Conservation (phyloP, 495 filamentous ascomycete species). For the Sporormia fimetaria region DNA sequence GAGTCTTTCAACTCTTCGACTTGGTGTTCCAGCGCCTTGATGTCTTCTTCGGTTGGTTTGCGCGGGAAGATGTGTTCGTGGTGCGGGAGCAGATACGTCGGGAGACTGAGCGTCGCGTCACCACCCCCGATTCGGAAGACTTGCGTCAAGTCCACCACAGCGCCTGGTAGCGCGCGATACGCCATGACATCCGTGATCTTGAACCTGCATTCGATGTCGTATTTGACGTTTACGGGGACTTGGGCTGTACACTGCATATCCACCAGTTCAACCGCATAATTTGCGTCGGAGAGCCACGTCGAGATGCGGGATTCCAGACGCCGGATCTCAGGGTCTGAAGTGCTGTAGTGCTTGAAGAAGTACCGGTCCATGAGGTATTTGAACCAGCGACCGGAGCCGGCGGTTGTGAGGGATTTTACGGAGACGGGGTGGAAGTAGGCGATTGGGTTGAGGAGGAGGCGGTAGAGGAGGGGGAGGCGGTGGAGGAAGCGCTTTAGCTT, state of each 20-base stretch:
- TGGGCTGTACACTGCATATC: constrained; percentile 25
- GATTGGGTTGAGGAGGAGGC: constrained; percentile 27
- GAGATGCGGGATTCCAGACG: constrained; percentile 27
- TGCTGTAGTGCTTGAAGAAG: constrained; percentile 31
- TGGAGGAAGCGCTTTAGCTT: constrained; percentile 29
- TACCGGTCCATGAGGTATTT: constrained; percentile 27
- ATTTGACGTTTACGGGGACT: constrained; percentile 28
- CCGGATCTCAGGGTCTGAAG: constrained; percentile 25
- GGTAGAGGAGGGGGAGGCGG: constrained; percentile 30
- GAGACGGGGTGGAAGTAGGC: constrained; percentile 32
- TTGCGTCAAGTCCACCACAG: constrained; percentile 24
- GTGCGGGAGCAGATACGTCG: constrained; percentile 31
- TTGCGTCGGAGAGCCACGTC: constrained; percentile 31
- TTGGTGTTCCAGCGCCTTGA: constrained; percentile 15
- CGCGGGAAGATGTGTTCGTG: constrained; percentile 33
- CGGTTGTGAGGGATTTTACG: constrained; percentile 29
- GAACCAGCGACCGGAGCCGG: constrained; percentile 31
- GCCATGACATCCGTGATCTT: constrained; percentile 30
- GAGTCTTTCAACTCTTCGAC: constrained; percentile 26
- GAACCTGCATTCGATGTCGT: constrained; percentile 29
- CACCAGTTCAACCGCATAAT: constrained; percentile 29
- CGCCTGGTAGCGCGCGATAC: constrained; percentile 27
- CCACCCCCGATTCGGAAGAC: constrained; percentile 32
- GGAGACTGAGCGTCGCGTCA: constrained; percentile 27
- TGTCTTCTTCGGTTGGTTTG: constrained; percentile 16